phyloP scores from a whole-genome alignment of 805 yeast species.

The Saccharomycopsis fibuligera region DNA sequence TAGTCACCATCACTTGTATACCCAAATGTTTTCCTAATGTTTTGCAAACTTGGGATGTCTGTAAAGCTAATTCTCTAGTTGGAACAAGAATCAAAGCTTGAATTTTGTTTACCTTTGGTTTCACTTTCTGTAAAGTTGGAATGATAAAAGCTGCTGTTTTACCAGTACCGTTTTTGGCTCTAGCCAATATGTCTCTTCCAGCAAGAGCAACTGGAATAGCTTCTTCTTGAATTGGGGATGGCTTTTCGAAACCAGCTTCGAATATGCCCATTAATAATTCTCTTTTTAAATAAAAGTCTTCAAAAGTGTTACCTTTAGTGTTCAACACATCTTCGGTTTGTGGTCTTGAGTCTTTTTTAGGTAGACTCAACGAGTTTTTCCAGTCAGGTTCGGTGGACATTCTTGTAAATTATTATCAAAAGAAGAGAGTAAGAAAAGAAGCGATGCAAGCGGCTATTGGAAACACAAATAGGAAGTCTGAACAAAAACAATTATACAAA shows the following conservation, averaged over 20 bases:
- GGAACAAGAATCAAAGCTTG: constrained; percentile 94
- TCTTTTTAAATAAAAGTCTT: constrained; percentile 85
- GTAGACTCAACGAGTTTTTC: constrained; percentile 70
- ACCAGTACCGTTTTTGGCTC: constrained; percentile 99
- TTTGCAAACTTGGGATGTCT: constrained; percentile 94
- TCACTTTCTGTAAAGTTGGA: constrained; percentile 83
- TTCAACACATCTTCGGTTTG: constrained; percentile 94
- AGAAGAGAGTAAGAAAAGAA: no score
- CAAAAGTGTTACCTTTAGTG: constrained; percentile 87
- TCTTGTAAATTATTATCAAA: no score
- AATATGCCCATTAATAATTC: constrained; percentile 96
- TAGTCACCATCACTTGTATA: constrained; percentile 92
- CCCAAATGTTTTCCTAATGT: constrained; percentile 93
- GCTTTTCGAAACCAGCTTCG: constrained; percentile 98
- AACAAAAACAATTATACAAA: no score
- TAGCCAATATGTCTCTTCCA: constrained; percentile 92
- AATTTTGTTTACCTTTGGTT: constrained; percentile 75
- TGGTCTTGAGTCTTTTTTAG: constrained; percentile 84
- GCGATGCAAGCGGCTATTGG: no score
- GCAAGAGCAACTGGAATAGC: constrained; percentile 92
- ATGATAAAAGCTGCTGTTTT: constrained; percentile 96
- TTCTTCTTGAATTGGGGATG: constrained; percentile 97
- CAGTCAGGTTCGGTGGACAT: constrained; percentile 33
- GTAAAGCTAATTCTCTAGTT: constrained; percentile 95
- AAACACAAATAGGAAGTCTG: no score